Evolutionary conservation across 768 basidiomycete species (phyloP).

Genomic region (Lactarius sanguifluus): DNA sequence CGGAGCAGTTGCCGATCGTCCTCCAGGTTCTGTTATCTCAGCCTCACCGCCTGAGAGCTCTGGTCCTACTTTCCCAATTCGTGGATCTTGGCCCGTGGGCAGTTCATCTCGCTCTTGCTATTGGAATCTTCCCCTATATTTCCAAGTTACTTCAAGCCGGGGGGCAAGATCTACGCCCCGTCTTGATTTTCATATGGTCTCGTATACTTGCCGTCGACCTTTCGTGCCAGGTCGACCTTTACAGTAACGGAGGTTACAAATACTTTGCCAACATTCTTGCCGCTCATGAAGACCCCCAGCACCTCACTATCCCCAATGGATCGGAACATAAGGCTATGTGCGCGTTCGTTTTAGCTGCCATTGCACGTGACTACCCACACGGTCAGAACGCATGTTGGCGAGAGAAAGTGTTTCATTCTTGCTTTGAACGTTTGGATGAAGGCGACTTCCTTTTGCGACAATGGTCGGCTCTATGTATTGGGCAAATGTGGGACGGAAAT

Average conservation of each 20-base stretch:
- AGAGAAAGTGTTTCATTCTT: constrained; percentile 82
- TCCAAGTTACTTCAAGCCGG: constrained; percentile 94
- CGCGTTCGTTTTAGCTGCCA: constrained; percentile 89
- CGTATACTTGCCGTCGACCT: constrained; percentile 96
- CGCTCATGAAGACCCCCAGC: constrained; percentile 57
- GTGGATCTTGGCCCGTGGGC: constrained; percentile 99
- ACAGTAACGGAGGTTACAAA: constrained; percentile 78
- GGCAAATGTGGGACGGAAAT: constrained; percentile 90
- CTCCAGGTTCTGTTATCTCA: constrained; percentile 96
- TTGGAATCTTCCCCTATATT: constrained; percentile 99
- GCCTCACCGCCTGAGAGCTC: constrained; percentile 90
- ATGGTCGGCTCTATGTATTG: constrained; percentile 92
- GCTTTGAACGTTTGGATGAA: constrained; percentile 81
- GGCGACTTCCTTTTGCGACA: constrained; percentile 91
- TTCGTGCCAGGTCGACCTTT: constrained; percentile 86
- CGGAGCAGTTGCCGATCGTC: constrained; percentile 96
- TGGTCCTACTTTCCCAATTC: constrained; percentile 95
- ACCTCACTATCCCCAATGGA: constrained; percentile 76
- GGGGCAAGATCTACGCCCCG: constrained; percentile 92
- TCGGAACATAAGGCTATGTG: constrained; percentile 99
- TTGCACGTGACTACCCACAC: constrained; percentile 83
- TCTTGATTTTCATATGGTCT: constrained; percentile 98
- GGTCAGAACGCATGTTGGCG: constrained; percentile 86
- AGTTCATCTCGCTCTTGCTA: constrained; percentile 90
- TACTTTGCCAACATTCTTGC: constrained; percentile 82